Evolutionary conservation across 306 rosid species (phyloP), one percentile per base, ranked within the genome.

Genomic region (Fragaria vesca): DNA sequence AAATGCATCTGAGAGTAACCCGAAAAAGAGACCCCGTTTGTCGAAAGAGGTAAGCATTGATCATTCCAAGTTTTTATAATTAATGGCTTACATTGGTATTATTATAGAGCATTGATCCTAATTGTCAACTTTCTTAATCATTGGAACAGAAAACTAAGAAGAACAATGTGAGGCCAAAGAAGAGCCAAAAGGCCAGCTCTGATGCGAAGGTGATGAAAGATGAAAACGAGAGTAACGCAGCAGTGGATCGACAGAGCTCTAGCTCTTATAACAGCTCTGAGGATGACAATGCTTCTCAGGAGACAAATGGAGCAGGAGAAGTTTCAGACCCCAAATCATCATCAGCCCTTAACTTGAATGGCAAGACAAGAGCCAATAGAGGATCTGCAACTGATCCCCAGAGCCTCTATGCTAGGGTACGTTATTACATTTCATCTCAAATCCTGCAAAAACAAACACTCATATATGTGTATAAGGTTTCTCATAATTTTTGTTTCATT

Each of bases 301-400:
- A 89, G 48, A 85, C 71, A 26, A 78, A 76, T 73, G 93, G 79
- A 7, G 69, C 69, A 58, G 93, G 86, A 55, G 81, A 81, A 5
- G 76, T 75, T 79, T 84, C 88, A 3, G 88, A 61, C n/a, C 81
- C 86, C 46, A 87, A 86, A 70, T 52, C 89, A 21, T 62, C 66
- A 16, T 79, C 69, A 17, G 66, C 83, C 60, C 86, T 81, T 21
- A 86, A 86, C 83, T 55, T 80, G 80, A 89, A 68, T 78, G 93
- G 93, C 20, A 95, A 92, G 61, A 72, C 88, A 16, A 89, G 97
- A 82, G 88, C 97, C 30, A 88, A 88, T 66, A 86, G 97, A 72
- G 97, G 99, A 32, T 86, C 99, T 4, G 97, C 99, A 38, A 88
- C 99, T 28, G 99, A 95, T 88, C 97, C 97, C 21, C 99, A 95